Evolutionary conservation across 805 yeast species (phyloP), one percentile per base, ranked within the genome.

Genomic region (Schizosaccharomyces osmophilus): DNA sequence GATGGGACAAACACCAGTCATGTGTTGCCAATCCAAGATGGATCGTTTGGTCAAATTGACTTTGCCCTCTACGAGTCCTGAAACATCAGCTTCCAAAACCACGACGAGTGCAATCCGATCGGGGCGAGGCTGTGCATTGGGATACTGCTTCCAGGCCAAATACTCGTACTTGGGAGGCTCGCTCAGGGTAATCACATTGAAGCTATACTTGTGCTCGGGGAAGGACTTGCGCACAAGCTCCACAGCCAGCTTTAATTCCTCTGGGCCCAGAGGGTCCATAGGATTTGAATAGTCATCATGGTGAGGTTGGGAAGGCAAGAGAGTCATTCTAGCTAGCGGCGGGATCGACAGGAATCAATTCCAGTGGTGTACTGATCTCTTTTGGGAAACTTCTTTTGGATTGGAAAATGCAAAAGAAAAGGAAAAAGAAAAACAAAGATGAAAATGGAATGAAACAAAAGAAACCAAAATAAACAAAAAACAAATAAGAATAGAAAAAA

Each of bases 1-100:
- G 64, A 83, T 83, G 64, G 90, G 90, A 72, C 83, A 87, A 60
- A 79, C 83, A 51, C 83, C 85, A 62, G 78, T 79, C 58, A 78
- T 70, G 61, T 75, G 70, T 65, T 76, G 75, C 64, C 78, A 71
- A 62, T 76, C 75, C 59, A 78, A 71, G 42, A 84, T 73, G 59
- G 72, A 69, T 66, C 74, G 72, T 60, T 78, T 70, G 45, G 74
- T 74, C 61, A 84, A 69, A 68, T 82, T 84, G 64, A 82, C 83
- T 55, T 80, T 73, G 71, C 88, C 89, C 69, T 85, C 90, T 67
- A 79, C 80, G 63, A 84, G 77, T 67, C 87, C 88, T 61, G 77
- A 71, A 62, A 74, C 76, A 59, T 80, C 86, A 4, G 62, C 61
- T 62, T 66, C 83, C 59, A 83, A 74, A 60, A 81, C 75, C 60